Base-by-base conservation (phyloP, 495 filamentous ascomycete genomes). In the Lasiosphaeriaceae sp. region DNA sequence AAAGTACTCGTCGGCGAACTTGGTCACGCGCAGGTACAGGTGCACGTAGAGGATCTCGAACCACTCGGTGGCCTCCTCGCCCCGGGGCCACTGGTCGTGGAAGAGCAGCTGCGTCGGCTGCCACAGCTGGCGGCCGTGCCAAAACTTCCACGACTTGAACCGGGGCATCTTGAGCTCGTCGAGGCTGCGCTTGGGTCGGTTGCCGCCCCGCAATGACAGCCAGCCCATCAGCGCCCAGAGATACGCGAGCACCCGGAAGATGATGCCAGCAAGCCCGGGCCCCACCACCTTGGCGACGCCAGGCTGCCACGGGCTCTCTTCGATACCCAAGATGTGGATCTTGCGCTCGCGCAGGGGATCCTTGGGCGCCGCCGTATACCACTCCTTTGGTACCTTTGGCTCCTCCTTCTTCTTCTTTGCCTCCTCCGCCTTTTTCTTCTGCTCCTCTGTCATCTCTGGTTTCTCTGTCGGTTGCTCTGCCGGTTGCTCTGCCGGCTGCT, bases 11-110 rank as follows among this genome's bases (percentile, higher is more conserved):
- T 47, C 19, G 20, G 26, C 57, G 29, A 63, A 50, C 16, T 31
- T 17, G 14, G 22, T 17, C 3, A 54, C 56, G 21, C 54, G 47
- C 24, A 41, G 2, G 34, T 50, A 63, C 43, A 68, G 14, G 17
- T 59, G 39, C 14, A 2, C n/a, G 34, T 61, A 66, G 6, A 57
- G n/a, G n/a, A 29, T 52, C 50, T 61, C 59, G 24, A 31, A 68
- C 63, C 65, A 68, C 2, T 55, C 53, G 2, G 16, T 23, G 19
- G 22, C 26, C 8, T 57, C 7, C 51, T 60, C 65, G 6, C 14
- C 41, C 0, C 21, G 29, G 16, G 49, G 47, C 54, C 60, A 60
- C 16, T 22, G 4, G 31, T 37, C 51, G 0, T 47, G 24, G 39
- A 65, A 56, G n/a, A 54, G 21, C 41, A 58, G 19, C 54, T 52